Evolutionary conservation across 2,329 filamentous ascomycete genomes (phyloP).

Genomic region (Zymoseptoria passerinii): DNA sequence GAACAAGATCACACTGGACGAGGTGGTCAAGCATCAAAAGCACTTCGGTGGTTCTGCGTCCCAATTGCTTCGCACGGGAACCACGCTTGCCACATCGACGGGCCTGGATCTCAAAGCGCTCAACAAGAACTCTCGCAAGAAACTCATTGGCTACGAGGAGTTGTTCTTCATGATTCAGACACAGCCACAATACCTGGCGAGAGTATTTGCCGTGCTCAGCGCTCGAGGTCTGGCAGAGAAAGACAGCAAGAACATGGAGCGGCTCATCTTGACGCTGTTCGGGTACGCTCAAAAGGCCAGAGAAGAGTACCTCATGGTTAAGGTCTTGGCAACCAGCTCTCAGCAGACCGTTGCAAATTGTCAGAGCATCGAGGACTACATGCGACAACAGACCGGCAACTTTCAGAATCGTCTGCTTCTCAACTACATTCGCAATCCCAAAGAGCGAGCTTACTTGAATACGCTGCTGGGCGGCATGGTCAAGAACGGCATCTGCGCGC

Average conservation of each 20-base stretch:
- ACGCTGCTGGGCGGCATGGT: slow-evolving; percentile 79
- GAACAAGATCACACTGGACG: slow-evolving; percentile 98
- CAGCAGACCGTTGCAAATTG: slow-evolving; percentile 76
- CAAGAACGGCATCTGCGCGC: slow-evolving; percentile 86
- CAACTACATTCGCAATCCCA: slow-evolving; percentile 83
- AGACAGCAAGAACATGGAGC: slow-evolving; percentile 85
- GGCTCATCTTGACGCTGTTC: slow-evolving; percentile 91
- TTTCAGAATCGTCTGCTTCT: slow-evolving; percentile 84
- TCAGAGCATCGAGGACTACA: slow-evolving; percentile 68
- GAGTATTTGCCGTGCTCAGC: slow-evolving; percentile 74
- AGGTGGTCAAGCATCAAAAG: slow-evolving; percentile 93
- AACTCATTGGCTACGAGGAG: slow-evolving; percentile 94
- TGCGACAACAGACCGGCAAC: slow-evolving; percentile 65
- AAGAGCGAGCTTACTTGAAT: slow-evolving; percentile 85
- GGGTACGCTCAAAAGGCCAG: slow-evolving; percentile 94
- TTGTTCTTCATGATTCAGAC: slow-evolving; percentile 96
- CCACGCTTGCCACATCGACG: slow-evolving; percentile 51
- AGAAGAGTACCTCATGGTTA: slow-evolving; percentile 94
- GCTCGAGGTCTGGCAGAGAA: slow-evolving; percentile 82
- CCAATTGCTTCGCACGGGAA: slow-evolving; percentile 26
- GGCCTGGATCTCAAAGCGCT: slow-evolving; percentile 90
- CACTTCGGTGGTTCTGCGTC: slow-evolving; percentile 67
- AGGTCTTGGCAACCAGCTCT: slow-evolving; percentile 73
- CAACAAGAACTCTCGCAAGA: slow-evolving; percentile 92
- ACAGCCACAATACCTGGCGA: slow-evolving; percentile 86